Evolutionary conservation across 1,284 basidiomycete species (phyloP), one percentile per base, ranked within the genome.

Genomic region (Malassezia japonica): DNA sequence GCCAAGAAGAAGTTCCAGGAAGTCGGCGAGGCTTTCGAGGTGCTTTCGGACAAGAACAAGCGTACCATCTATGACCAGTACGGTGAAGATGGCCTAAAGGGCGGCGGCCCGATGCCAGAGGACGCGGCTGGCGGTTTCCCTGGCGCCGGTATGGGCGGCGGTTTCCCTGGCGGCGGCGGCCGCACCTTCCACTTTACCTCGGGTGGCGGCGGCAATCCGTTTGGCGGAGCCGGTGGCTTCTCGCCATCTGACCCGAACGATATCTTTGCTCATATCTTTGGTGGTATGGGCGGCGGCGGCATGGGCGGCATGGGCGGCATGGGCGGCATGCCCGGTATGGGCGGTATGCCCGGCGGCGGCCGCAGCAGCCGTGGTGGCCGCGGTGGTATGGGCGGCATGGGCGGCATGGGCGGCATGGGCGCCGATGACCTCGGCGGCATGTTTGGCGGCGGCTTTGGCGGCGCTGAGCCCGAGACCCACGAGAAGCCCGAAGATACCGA

Each of bases 11-110:
- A 87, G 76, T 98, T 98, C 76, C 92, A 98, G 76, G 83, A 94
- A 79, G 85, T 94, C 52, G 87, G 87, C 21, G 92, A 98, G 77
- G 92, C 92, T 0, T 96, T 92, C 67, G 92, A 98, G 74, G 92
- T 96, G 40, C 81, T 96, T 46, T 87, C 81, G 46, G 91, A 96
- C 75, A 83, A 85, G 76, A 81, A 96, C 74, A 98, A 96, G 75
- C 84, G 88, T 40, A 78, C 87, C 0, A 76, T 96, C 24, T 98
- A 94, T 64, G 92, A 98, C 74, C 88, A 92, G 62, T 85, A 89
- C 56, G 92, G 92, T 28, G 92, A 95, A 74, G 92, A 96, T 60
- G 92, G 92, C 2, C 79, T 96, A 60, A 95, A 96, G 74, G 75
- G 72, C 24, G 76, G 75, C 2, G 64, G 64, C 6, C 72, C 72